These are phyloP conservation scores for Phylloporus arenicola DNA, from an alignment of 768 basidiomycete genomes.

Conservation along the genomic window DNA sequence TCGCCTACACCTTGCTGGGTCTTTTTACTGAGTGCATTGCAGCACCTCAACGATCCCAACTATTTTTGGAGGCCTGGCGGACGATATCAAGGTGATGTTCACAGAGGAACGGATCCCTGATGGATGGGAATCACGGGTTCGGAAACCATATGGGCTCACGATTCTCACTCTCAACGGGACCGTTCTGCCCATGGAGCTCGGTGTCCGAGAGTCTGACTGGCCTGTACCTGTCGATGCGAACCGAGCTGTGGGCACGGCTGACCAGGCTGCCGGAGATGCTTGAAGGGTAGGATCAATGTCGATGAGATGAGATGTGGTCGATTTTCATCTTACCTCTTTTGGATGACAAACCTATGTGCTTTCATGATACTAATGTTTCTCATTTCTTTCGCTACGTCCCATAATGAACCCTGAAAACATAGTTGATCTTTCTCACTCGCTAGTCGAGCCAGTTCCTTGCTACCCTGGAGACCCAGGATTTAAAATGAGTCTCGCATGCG, in stretches of 20 bases:
- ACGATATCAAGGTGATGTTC: constrained; percentile 52
- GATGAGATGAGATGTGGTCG: no score
- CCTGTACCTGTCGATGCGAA: background rate
- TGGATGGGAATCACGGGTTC: constrained; percentile 62
- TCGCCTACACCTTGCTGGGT: background rate
- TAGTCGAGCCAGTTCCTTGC: constrained; percentile 19
- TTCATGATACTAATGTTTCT: background rate
- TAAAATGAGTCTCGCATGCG: constrained; percentile 19
- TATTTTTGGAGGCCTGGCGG: constrained; percentile 58
- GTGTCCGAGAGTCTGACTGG: constrained; percentile 18
- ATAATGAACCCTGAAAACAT: constrained; percentile 15
- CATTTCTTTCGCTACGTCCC: background rate
- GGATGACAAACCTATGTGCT: background rate
- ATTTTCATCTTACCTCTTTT: background rate
- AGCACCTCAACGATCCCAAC: constrained; percentile 60
- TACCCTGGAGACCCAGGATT: constrained; percentile 28
- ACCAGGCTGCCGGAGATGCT: background rate
- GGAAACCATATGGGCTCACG: constrained; percentile 55
- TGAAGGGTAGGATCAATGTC: background rate
- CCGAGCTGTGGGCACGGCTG: background rate
- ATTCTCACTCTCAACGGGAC: constrained; percentile 47
- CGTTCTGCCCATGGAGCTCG: constrained; percentile 5
- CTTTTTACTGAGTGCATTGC: background rate
- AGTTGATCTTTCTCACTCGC: constrained; percentile 25
- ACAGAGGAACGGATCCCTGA: constrained; percentile 65